Base-by-base conservation (phyloP, 2,329 filamentous ascomycete genomes). In the Hymenotorrendiella dingleyae region DNA sequence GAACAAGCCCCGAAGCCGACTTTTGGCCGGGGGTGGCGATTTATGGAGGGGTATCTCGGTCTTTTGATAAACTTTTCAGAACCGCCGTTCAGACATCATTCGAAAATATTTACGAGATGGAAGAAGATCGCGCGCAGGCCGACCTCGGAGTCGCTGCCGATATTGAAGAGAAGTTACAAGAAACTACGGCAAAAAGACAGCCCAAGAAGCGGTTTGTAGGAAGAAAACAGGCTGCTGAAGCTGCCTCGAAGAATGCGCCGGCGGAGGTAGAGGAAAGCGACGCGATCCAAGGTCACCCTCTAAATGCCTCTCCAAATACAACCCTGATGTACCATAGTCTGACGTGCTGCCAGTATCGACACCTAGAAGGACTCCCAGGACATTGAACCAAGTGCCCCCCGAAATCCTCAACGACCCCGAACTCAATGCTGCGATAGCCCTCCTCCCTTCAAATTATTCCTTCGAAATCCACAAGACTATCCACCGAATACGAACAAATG, bases 381-480 rank as follows among this genome's bases (percentile, higher is more conserved):
- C 89, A n/a, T 67, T 97, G 47, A 97, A 96, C 62, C 86, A 93
- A 60, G 86, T 98, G 1, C 91, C 93, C 2, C 74, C 82, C 12
- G 84, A 91, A 50, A 95, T 98, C 50, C 72, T 93, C 16, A 76
- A 94, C 50, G 84, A 98, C 58, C 72, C 81, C 36, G 86, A 84
- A 36, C 85, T 98, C 58, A 91, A 91, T 63, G 84, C 82, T 33
- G 93, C 93, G 3, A 89, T 97, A 45, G 74, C 80, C 5, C 76
- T 98, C 23, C 78, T 98, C 2, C 93, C 93, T 1, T 71, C 79
- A n/a, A 98, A 98, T 70, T 98, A 98, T 74, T 91, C 86, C 56
- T 98, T 98, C 63, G 93, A 98, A 69, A 89, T 98, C 43, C 93
- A 88, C 62, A 98, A 98, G 69, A 98, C 93, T 7, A 94, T 98